These are phyloP conservation scores for Alternaria triticimaculans DNA, from an alignment of 2,329 filamentous ascomycete species.

Conservation along the genomic window DNA sequence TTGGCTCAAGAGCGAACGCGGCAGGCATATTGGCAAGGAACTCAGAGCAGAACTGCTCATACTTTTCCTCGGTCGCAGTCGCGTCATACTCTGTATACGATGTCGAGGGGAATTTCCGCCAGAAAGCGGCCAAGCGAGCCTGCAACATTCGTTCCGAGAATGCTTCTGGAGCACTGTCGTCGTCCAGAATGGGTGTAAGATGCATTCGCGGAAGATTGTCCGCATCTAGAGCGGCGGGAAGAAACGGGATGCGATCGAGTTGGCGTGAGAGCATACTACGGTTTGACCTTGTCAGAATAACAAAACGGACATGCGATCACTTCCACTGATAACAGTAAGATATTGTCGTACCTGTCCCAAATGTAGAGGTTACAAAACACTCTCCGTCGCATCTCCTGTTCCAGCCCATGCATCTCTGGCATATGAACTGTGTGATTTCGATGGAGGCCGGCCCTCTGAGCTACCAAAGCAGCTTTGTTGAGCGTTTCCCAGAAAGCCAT, in stretches of 20 bases:
- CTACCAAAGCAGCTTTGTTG: slow-evolving; percentile 7
- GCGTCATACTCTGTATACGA: slow-evolving; percentile 3
- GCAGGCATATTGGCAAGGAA: slow-evolving; percentile 10
- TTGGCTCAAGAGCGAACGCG: slow-evolving; percentile 11
- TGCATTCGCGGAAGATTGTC: not conserved
- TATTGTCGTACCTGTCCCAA: slow-evolving; percentile 13
- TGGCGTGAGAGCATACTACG: not conserved
- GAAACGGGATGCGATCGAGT: not conserved
- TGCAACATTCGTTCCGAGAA: not conserved
- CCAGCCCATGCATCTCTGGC: slow-evolving; percentile 11
- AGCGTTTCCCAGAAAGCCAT: slow-evolving; percentile 15
- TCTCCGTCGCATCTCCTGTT: slow-evolving; percentile 15
- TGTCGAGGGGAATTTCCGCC: not conserved
- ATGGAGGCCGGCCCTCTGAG: slow-evolving; percentile 8
- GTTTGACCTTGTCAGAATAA: not conserved
- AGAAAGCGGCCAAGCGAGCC: not conserved
- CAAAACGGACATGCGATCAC: not conserved
- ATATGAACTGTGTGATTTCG: not conserved
- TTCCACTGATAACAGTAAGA: not conserved
- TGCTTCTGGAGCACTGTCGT: not conserved
- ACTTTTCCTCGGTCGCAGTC: slow-evolving; percentile 10
- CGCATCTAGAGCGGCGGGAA: not conserved
- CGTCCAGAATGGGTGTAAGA: not conserved
- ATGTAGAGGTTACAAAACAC: slow-evolving; percentile 18
- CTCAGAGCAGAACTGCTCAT: slow-evolving; percentile 15